A percentile compares a stretch with the other conserved stretches of the same genome.
These are phyloP conservation scores for Trichoderma orchidacearum DNA, from an alignment of 495 filamentous ascomycete species.

Conservation along the genomic window DNA sequence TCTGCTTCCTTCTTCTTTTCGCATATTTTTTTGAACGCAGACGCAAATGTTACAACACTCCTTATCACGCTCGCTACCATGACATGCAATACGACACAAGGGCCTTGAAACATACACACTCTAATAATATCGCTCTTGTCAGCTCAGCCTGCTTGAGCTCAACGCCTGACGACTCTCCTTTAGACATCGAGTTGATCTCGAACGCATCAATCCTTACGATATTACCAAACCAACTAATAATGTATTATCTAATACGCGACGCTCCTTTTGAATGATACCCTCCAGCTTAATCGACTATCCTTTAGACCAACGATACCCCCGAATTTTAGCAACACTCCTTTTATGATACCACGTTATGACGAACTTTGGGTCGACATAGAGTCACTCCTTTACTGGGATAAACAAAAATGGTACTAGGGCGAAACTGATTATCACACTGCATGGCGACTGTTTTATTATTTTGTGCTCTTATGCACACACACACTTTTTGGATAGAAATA, in stretches of 20 bases:
- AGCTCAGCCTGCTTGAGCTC: not conserved
- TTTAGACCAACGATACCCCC: not conserved
- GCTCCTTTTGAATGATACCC: slow-evolving; percentile 3
- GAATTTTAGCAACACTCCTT: slow-evolving; percentile 2
- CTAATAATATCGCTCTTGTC: not conserved
- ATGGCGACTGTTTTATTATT: slow-evolving; percentile 2
- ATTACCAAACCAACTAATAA: slow-evolving; percentile 2
- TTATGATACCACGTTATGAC: slow-evolving; percentile 1
- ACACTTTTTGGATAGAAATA: not conserved
- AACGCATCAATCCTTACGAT: slow-evolving; percentile 20
- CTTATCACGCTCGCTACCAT: slow-evolving; percentile 5
- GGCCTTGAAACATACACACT: too few species aligned
- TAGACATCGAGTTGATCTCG: slow-evolving; percentile 5
- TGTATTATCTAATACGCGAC: slow-evolving; percentile 3
- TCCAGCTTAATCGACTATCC: slow-evolving; percentile 1
- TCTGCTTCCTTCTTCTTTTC: slow-evolving; percentile 9
- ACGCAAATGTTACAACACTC: slow-evolving; percentile 30
- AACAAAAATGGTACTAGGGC: not conserved
- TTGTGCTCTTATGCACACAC: not conserved
- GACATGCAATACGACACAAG: not conserved
- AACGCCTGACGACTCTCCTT: slow-evolving; percentile 5
- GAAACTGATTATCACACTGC: slow-evolving; percentile 2
- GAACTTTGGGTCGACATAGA: slow-evolving; percentile 1
- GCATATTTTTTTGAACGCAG: slow-evolving; percentile 23
- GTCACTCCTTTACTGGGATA: not conserved